Base-by-base conservation (phyloP, 2,329 filamentous ascomycete species). In the Penicillium nordicum region DNA sequence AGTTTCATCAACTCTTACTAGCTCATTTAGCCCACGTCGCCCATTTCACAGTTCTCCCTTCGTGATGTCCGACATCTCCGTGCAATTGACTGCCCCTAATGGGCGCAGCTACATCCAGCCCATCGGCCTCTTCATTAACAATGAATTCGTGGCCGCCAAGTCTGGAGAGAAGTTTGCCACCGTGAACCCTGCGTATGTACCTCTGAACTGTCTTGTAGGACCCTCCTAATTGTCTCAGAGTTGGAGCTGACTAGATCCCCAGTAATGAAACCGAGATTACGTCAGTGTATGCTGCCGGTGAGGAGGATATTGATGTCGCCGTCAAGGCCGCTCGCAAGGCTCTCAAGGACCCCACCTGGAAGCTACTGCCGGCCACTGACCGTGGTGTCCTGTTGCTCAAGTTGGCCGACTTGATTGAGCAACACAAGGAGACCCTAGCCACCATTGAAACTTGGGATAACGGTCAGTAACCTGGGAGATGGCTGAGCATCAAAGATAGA, bases 71-170 rank as follows among this genome's bases (percentile, higher is more conserved):
- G 65, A 72, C 49, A 61, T 78, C 29, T 72, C 70, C 38, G 65
- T 76, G 25, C 81, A 90, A 67, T 81, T 93, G 57, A 88, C 82
- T 9, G 88, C 89, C 48, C 89, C 89, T 5, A 93, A 93, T 74
- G 89, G 88, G 65, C 80, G 77, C 72, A 86, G 83, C 65, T 92
- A 89, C 75, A 78, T 75, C 12, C 88, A 91, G 76, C 88, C 89
- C 2, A 79, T 84, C 43, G 90, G 90, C n/a, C 80, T 93, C 9
- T 92, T 92, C 74, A 91, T 92, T 77, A 88, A 90, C 78, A 91
- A 92, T 62, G 87, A 91, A 70, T 92, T 89, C 71, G 85, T 90
- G 51, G 80, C 84, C 66, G 84, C 86, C 54, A 85, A 81, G 71
- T 82, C 82, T 14, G 85, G 82, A 43, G 80, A 86, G 68, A 89